Base-by-base conservation (phyloP, 768 basidiomycete genomes). In the Boletus eberwhitei region DNA sequence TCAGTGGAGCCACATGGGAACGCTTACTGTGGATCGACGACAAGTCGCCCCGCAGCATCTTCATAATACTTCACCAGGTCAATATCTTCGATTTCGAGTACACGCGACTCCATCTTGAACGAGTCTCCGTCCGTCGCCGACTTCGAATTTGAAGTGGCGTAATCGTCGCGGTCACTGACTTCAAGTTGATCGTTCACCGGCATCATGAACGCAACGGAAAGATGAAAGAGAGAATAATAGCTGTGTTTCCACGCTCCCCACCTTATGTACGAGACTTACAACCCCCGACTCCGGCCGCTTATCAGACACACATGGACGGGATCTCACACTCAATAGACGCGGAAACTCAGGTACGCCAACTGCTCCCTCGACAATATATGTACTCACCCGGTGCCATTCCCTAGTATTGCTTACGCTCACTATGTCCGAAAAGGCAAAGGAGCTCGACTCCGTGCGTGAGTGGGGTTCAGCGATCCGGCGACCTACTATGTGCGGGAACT, bases 1-100 rank as follows among this genome's bases (percentile, higher is more conserved):
- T 11, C 14, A 16, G 9, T 8, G 29, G n/a, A 22, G 8, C 9
- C 9, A 8, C 5, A 19, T 5, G 3, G 11, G 8, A 21, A 32
- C 32, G 75, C 81, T 21, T 54, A 83, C 85, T 74, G 69, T 13
- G 84, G 84, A 65, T 87, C 84, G 13, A 87, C 72, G 48, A 86
- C 80, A 39, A 86, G 69, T 19, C 84, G 74, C 11, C 85, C 85
- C 1, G 82, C 83, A 55, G 74, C 71, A 12, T 74, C 65, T 57
- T 86, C 83, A 45, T 85, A 83, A 54, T 80, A 82, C 0, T 65
- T 50, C 22, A 64, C 48, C 36, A 77, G 55, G 54, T 79, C 73
- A 12, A 78, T 45, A 5, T 66, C 66, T 22, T 53, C 44, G 5
- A 4, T 24, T 2, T 31, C 47, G 3, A 8, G 6, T 1, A 5